Evolutionary conservation across 805 yeast species (phyloP), one percentile per base, ranked within the genome.

Genomic region (Kodamaea sagamina): DNA sequence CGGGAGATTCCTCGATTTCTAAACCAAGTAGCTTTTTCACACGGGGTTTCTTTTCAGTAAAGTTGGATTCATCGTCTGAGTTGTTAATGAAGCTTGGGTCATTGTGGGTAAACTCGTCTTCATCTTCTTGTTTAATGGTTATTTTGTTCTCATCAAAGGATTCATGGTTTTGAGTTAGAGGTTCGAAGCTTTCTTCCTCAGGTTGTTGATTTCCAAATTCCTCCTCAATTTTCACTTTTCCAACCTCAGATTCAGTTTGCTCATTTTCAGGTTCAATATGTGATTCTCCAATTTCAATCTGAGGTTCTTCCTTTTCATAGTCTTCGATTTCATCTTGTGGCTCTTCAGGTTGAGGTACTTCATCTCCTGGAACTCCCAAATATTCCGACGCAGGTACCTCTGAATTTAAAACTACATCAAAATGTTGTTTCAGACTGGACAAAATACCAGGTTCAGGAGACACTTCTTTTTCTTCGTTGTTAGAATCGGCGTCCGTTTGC

Each of bases 61-160:
- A 29, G 13, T 13, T 12, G 15, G n/a, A 4, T 15, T 29, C 41
- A 8, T 28, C 41, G 13, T 38, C 41, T 2, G 41, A 38, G 19
- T 38, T 38, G 21, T 38, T 38, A 13, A 28, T 38, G 28, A 38
- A 38, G 16, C 41, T 27, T 9, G 19, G 4, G n/a, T 27, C 31
- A 9, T 29, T 15, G 19, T 29, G 17, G 2, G 4, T 13, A 13
- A 13, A 17, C 4, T 29, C 19, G 15, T 29, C 17, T 29, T n/a
- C 18, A 13, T 13, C 25, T n/a, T 38, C 39, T 13, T 36, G 26
- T 24, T 36, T 36, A 16, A 36, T 17, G 3, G 25, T 18, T 11
- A 32, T 19, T 10, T 32, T 18, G 15, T 19, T 4, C 3, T 16
- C 22, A 21, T 21, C 24, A 21, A 21, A 6, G 8, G 24, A n/a